These are phyloP conservation scores for Gymnopilus dilepis DNA, from an alignment of 768 basidiomycete species.

Conservation along the genomic window DNA sequence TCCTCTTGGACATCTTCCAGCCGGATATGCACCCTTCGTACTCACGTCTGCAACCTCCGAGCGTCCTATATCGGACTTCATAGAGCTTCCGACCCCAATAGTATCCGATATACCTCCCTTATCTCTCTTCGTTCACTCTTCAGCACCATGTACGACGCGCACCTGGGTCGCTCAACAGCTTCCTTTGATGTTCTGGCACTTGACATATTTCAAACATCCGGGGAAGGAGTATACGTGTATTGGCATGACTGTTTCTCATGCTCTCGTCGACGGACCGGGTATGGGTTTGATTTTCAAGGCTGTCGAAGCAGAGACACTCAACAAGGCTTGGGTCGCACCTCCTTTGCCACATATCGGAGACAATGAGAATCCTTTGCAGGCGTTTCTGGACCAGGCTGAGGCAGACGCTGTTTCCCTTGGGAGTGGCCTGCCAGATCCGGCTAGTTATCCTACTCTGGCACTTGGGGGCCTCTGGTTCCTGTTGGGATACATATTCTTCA, in stretches of 20 bases:
- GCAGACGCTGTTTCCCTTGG: constrained; percentile 1
- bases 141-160: constrained; percentile 38
- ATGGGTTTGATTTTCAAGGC: constrained; percentile 41
- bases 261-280: constrained; percentile 45
- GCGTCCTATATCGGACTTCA: constrained; percentile 39
- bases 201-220: constrained; percentile 38
- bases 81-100: constrained; percentile 34
- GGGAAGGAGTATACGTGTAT: constrained; percentile 38
- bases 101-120: constrained; percentile 39
- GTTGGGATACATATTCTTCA: constrained; percentile 37
- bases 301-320: constrained; percentile 41
- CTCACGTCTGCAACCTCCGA: constrained; percentile 38
- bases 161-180: constrained; percentile 36
- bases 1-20: constrained; percentile 28
- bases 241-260: constrained; percentile 46
- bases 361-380: constrained; percentile 38
- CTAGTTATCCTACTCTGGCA: constrained; percentile 25
- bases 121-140: constrained; percentile 40
- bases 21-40: constrained; percentile 37
- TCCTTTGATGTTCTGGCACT: constrained; percentile 48
- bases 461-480: constrained; percentile 33
- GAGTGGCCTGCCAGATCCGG: constrained; percentile 9
- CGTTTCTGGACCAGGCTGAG: constrained; percentile 23
- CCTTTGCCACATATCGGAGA: constrained; percentile 33
- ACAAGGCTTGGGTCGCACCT: constrained; percentile 40